Base-by-base conservation (phyloP, 2,329 filamentous ascomycete genomes). In the Fusarium concolor region DNA sequence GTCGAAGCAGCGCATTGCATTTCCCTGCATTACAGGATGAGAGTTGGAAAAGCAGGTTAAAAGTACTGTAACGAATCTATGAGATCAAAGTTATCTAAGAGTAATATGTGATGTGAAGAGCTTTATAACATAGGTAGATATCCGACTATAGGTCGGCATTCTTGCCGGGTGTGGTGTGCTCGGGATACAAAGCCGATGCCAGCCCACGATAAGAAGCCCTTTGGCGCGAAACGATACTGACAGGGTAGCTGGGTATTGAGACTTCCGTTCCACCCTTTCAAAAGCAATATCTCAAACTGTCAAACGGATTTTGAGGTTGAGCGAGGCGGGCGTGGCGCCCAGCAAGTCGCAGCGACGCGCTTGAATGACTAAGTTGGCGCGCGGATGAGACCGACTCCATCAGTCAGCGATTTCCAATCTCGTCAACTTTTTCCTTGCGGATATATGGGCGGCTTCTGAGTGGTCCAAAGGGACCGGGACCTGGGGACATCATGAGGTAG, bases 301-400 rank as follows among this genome's bases (percentile, higher is more conserved):
- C 15, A 8, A 26, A n/a, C 28, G 58, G 33, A 29, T 17, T 22
- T 46, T 56, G 49, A 11, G 22, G 15, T 58, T 39, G 20, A 46
- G 28, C 31, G 15, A 60, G 6, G 28, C 12, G 29, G 10, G 12
- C 29, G 29, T 10, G 26, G 29, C 33, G 38, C 15, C 20, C 22
- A 31, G 17, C 28, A 17, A 31, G 41, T 38, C 5, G 5, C 45
- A 26, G 29, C 51, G 46, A 65, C 14, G 26, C 37, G 37, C 54
- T 45, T 43, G 24, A 42, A 69, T 73, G 65, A 73, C 71, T 73
- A 63, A 73, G 62, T 33, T 64, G 57, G 50, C 71, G 71, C 71
- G 71, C 71, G 71, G 61, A 37, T 31, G 35, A 47, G 44, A 46
- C 67, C 56, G 60, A 37, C 42, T 51, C 51, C 26, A 64, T 69